phyloP scores from a whole-genome alignment of 2,329 filamentous ascomycete genomes.

The Lanzia echinophila region DNA sequence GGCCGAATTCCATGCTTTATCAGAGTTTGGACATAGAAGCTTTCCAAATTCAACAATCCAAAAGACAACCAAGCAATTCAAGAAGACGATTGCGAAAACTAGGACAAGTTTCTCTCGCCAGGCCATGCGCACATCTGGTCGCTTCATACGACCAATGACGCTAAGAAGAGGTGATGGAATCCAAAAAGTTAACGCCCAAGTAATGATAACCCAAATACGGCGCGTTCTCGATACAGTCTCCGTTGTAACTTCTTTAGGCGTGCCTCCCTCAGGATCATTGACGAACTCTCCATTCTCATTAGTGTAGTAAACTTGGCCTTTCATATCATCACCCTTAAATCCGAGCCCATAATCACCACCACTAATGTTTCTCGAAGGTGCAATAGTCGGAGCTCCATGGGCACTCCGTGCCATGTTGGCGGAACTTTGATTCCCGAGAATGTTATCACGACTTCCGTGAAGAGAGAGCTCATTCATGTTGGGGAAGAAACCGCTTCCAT shows the following conservation, averaged over 20 bases:
- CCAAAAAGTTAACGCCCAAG: conserved; percentile 89
- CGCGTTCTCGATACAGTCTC: conserved; percentile 56
- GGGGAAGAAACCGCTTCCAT: conserved; percentile 63
- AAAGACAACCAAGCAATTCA: conserved; percentile 81
- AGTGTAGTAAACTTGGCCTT: conserved; percentile 69
- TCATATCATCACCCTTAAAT: conserved; percentile 71
- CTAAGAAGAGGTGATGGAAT: conserved; percentile 80
- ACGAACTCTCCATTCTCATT: conserved; percentile 58
- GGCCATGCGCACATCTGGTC: conserved; percentile 91
- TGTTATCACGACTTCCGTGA: conserved; percentile 65
- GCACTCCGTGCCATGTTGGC: conserved; percentile 39
- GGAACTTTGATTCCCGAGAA: conserved; percentile 39
- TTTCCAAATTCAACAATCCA: conserved; percentile 85
- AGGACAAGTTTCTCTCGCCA: conserved; percentile 94
- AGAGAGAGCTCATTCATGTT: conserved; percentile 54
- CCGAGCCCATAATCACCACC: conserved; percentile 87
- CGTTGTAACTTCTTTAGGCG: conserved; percentile 69
- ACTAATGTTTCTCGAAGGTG: conserved; percentile 49
- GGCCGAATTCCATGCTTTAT: conserved; percentile 75
- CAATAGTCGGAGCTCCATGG: conserved; percentile 52
- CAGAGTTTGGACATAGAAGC: conserved; percentile 80
- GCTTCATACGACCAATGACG: conserved; percentile 89
- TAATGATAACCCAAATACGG: conserved; percentile 71
- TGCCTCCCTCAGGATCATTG: conserved; percentile 71
- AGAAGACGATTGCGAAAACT: conserved; percentile 68